phyloP scores from a whole-genome alignment of 2,329 filamentous ascomycete species.

The Didymella sp. region DNA sequence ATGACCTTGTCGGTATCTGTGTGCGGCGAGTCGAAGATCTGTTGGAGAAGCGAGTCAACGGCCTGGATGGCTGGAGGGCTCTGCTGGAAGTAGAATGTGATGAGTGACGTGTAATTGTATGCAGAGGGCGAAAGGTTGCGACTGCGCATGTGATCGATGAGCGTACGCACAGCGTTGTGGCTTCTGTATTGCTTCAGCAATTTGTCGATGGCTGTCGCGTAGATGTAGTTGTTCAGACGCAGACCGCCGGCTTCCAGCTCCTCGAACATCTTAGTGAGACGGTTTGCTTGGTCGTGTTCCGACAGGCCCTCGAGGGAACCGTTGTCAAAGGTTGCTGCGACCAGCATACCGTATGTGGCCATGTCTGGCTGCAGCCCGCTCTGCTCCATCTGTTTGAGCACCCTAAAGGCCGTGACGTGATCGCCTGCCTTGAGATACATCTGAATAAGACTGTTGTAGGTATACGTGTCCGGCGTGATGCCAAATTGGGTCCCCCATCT shows the following conservation, averaged over 20 bases:
- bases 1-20: constrained; percentile 62
- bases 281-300: constrained; percentile 58
- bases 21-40: constrained; percentile 47
- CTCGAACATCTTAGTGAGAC: constrained; percentile 63
- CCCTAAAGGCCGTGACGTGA: constrained; percentile 56
- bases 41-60: constrained; percentile 65
- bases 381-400: constrained; percentile 67
- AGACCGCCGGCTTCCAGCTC: constrained; percentile 64
- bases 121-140: constrained; percentile 62
- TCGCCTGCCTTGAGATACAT: constrained; percentile 62
- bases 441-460: constrained; percentile 74
- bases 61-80: constrained; percentile 65
- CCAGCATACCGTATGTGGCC: constrained; percentile 76
- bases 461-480: constrained; percentile 57
- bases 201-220: constrained; percentile 72
- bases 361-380: constrained; percentile 65
- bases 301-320: constrained; percentile 54
- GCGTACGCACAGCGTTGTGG: constrained; percentile 60
- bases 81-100: constrained; percentile 70
- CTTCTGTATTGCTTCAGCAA: constrained; percentile 61
- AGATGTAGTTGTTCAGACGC: constrained; percentile 67
- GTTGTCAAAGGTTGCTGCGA: constrained; percentile 65
- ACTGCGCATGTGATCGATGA: constrained; percentile 68
- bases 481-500: constrained; percentile 52
- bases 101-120: constrained; percentile 77